Evolutionary conservation across 2,329 filamentous ascomycete genomes (phyloP).

Genomic region (Penicillium oxalicum): DNA sequence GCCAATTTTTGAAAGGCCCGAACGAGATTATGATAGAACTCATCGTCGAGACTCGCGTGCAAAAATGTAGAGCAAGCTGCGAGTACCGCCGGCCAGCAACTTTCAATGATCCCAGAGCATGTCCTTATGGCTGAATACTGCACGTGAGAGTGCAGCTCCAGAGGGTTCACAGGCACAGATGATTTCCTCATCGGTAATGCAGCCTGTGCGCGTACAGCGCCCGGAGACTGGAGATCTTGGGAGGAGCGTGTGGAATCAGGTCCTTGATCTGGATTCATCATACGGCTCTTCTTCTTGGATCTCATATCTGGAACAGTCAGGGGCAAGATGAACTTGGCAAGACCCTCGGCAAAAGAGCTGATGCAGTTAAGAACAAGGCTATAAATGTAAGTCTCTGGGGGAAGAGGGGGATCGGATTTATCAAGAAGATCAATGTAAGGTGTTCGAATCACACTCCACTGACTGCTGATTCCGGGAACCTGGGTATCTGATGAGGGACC

Average conservation of each 20-base stretch:
- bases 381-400: conserved; percentile 93
- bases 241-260: conserved; percentile 27
- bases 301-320: conserved; percentile 73
- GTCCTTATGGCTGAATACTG: conserved; percentile 65
- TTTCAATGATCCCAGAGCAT: conserved; percentile 76
- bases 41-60: conserved; percentile 82
- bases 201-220: conserved; percentile 20
- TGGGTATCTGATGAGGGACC: conserved; percentile 61
- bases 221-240: conserved; percentile 28
- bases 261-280: conserved; percentile 32
- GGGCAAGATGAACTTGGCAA: conserved; percentile 89
- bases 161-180: conserved; percentile 68
- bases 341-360: conserved; percentile 79
- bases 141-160: conserved; percentile 67
- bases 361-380: conserved; percentile 83
- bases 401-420: conserved; percentile 73
- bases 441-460: conserved; percentile 84
- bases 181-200: conserved; percentile 23
- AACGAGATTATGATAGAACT: conserved; percentile 89
- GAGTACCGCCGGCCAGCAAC: conserved; percentile 92
- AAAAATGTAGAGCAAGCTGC: conserved; percentile 94
- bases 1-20: conserved; percentile 91
- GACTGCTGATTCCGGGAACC: conserved; percentile 71
- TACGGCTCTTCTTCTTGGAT: conserved; percentile 43
- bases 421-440: conserved; percentile 92